Base-by-base conservation (phyloP, 306 rosid genomes). In the Sphenostylis stenocarpa region DNA sequence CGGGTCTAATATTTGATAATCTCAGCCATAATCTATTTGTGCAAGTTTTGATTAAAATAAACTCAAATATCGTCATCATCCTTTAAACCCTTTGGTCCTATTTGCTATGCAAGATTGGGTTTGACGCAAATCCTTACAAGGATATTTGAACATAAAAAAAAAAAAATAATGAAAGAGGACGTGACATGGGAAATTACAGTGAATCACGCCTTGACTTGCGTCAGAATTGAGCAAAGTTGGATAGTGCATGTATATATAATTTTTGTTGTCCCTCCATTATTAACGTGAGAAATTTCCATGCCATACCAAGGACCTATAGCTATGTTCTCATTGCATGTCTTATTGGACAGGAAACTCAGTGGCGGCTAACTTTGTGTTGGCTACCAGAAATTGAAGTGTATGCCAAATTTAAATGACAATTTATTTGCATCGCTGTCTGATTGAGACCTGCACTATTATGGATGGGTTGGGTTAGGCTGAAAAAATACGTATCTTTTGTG, bases 341-440 rank as follows among this genome's bases (percentile, higher is more conserved):
- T 55, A 69, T 67, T 85, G 63, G 81, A 76, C 69, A 47, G 78
- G 72, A 23, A 34, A 51, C 69, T 72, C 14, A 53, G 66, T 72
- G 87, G 86, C 86, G 81, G 81, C 84, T 80, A 53, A 48, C 62
- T 67, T 79, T 76, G 31, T 44, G 72, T 56, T 47, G 47, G 61
- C 26, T 57, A 53, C 33, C 65, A 41, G 38, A 55, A 64, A 49
- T 62, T 73, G 34, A 85, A 73, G 58, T 45, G 20, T 36, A 20
- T 74, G 66, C 83, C 66, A 70, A 63, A 81, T 63, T 73, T 76
- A 41, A 44, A 68, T n/a, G 14, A 28, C 44, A 55, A 79, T 73
- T 78, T 60, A 70, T 23, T 72, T 75, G 68, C 43, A 68, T 84
- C 80, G 19, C 76, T 66, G 49, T 86, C 82, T 24, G 88, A 89